These are phyloP conservation scores for Lepraria neglecta DNA, from an alignment of 495 filamentous ascomycete species.

Conservation along the genomic window DNA sequence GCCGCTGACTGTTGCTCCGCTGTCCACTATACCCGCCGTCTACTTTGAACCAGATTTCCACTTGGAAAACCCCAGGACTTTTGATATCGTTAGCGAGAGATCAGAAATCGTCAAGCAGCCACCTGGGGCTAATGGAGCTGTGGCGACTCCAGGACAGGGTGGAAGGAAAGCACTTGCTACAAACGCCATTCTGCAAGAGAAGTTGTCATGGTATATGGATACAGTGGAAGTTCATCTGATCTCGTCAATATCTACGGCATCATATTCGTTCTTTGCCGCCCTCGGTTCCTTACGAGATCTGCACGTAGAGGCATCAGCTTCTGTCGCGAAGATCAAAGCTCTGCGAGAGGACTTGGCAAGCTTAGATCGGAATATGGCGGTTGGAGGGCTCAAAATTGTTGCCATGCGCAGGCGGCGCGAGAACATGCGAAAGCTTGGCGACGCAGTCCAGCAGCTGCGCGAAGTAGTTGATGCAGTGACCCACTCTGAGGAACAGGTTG, in stretches of 20 bases:
- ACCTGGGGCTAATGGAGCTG: constrained; percentile 56
- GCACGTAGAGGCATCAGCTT: constrained; percentile 87
- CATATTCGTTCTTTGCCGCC: constrained; percentile 93
- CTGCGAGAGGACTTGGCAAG: constrained; percentile 70
- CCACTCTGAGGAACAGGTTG: constrained; percentile 72
- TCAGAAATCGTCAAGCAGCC: constrained; percentile 79
- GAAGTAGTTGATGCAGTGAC: constrained; percentile 69
- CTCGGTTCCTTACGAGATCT: constrained; percentile 84
- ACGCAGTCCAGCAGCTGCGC: constrained; percentile 76
- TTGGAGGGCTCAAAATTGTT: constrained; percentile 79
- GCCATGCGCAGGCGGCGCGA: constrained; percentile 73
- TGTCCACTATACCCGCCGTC: constrained; percentile 85
- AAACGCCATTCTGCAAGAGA: constrained; percentile 98
- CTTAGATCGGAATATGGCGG: constrained; percentile 81
- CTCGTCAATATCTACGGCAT: constrained; percentile 89
- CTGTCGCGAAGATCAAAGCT: constrained; percentile 76
- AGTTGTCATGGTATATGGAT: constrained; percentile 99
- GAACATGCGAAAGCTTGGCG: constrained; percentile 75
- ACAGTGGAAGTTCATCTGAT: constrained; percentile 97
- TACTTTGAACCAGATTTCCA: constrained; percentile 96
- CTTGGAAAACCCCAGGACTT: constrained; percentile 91
- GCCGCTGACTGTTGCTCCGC: constrained; percentile 64
- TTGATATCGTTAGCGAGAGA: constrained; percentile 93
- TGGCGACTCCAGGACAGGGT: constrained; percentile 45
- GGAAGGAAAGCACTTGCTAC: constrained; percentile 83